Evolutionary conservation across 2,329 filamentous ascomycete species (phyloP).

Genomic region (Proliferodiscus dingleyae): DNA sequence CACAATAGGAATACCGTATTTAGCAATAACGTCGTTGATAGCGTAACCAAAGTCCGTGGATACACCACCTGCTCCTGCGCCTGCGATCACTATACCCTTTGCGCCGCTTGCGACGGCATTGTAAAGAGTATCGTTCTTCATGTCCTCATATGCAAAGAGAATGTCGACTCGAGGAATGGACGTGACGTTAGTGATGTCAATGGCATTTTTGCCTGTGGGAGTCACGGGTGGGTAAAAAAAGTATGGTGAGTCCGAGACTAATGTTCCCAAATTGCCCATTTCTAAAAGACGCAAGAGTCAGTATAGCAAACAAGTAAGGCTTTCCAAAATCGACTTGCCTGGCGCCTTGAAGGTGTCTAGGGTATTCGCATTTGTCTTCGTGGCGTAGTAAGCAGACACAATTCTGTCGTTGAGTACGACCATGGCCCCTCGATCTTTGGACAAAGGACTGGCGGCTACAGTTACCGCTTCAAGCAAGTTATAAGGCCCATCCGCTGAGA

Average conservation of each 20-base stretch:
- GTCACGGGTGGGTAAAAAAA: conserved; percentile 53
- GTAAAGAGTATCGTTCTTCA: conserved; percentile 43
- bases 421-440: conserved; percentile 50
- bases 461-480: conserved; percentile 58
- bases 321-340: no score
- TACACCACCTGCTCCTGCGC: conserved; percentile 50
- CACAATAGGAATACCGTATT: conserved; percentile 45
- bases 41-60: conserved; percentile 35
- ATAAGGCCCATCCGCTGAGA: conserved; percentile 58
- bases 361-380: conserved; percentile 59
- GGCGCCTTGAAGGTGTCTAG: conserved; percentile 57
- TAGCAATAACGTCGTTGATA: conserved; percentile 40
- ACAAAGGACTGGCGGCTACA: conserved; percentile 44
- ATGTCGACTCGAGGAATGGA: conserved; percentile 51
- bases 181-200: conserved; percentile 34
- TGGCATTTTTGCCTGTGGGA: conserved; percentile 43
- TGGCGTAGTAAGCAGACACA: conserved; percentile 51
- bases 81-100: conserved; percentile 50
- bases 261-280: conserved; percentile 51
- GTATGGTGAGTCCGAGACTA: conserved; percentile 53
- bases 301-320: no score
- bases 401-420: conserved; percentile 60
- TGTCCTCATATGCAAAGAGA: conserved; percentile 50
- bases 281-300: no score
- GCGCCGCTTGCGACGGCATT: conserved; percentile 46